Percentiles rank a stretch among this genome's conserved stretches.
Evolutionary conservation across 139 green algal species (phyloP).

Genomic region (Deuterostichococcus epilithicus): DNA sequence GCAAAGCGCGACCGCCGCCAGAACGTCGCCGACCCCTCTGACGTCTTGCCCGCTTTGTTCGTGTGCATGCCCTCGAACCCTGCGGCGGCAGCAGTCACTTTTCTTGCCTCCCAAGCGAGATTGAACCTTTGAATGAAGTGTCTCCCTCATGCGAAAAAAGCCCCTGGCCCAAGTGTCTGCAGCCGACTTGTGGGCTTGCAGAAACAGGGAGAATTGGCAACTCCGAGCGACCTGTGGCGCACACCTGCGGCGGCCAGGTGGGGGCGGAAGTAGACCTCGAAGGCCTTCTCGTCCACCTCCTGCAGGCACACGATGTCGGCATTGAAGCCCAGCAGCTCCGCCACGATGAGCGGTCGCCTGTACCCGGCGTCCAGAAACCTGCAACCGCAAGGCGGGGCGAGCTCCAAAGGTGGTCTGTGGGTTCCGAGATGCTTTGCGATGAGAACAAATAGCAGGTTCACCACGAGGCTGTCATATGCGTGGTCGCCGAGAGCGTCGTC

Average conservation of each 20-base stretch:
- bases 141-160: too few relatives aligned
- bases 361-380: constrained; percentile 73
- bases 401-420: too few relatives aligned
- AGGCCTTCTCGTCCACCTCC: constrained; percentile 82
- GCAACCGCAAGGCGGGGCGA: background rate
- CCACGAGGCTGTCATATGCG: too few relatives aligned
- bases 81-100: background rate
- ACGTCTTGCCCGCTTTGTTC: constrained; percentile 72
- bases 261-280: constrained; percentile 50
- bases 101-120: constrained; percentile 17
- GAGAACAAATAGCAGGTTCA: too few relatives aligned
- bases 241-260: constrained; percentile 34
- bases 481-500: too few relatives aligned
- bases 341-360: constrained; percentile 70
- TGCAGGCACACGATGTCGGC: constrained; percentile 70
- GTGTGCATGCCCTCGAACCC: constrained; percentile 66
- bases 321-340: constrained; percentile 70
- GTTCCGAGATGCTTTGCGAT: background rate
- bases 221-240: background rate
- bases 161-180: too few relatives aligned
- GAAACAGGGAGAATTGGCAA: too few relatives aligned
- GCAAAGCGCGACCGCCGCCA: constrained; percentile 34
- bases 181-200: too few relatives aligned
- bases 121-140: too few relatives aligned
- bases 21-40: constrained; percentile 72